Base-by-base conservation (phyloP, 768 basidiomycete species). In the Russula griseocarnosa region DNA sequence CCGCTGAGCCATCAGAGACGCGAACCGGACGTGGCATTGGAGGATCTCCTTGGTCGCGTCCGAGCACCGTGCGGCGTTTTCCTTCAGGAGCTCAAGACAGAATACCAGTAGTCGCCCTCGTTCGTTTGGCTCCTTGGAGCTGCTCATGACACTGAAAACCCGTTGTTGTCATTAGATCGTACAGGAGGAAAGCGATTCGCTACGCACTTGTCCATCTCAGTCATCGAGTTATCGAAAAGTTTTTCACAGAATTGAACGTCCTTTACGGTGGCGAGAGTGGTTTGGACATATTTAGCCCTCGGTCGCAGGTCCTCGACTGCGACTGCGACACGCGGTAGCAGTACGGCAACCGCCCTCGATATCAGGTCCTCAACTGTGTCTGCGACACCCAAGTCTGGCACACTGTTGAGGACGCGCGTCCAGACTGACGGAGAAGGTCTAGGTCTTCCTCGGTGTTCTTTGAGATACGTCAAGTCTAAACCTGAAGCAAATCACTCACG, bases 181-280 rank as follows among this genome's bases (percentile, higher is more conserved):
- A 10, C 49, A 57, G 47, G 50, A 28, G 50, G 38, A 3, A 44
- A 52, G 44, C n/a, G 46, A 40, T 34, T 44, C 18, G 40, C 22
- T 44, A 47, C 55, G 30, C 7, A 65, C 63, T 65, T 65, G 54
- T 65, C 49, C n/a, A 61, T 32, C 11, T 60, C 54, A 30, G 30
- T 32, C 20, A 49, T 20, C 63, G 59, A 65, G 40, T 49, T 20
- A 34, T 65, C 49, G 18, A 65, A 65, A 30, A 65, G 20, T 22
- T 65, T 38, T 47, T 42, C 46, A n/a, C 63, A 60, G 50, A 65
- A 34, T 22, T 58, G 63, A 47, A 65, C 60, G 47, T 65, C 58
- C 5, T 55, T 36, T 20, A 40, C 58, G 40, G 63, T 54, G 24
- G 47, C 30, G 32, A 60, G 30, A 30, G 60, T 55, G 26, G 20